Percentiles rank a stretch among this genome's conserved stretches.
Evolutionary conservation across 2,329 filamentous ascomycete genomes (phyloP).

Genomic region (Zymoseptoria pseudotritici): DNA sequence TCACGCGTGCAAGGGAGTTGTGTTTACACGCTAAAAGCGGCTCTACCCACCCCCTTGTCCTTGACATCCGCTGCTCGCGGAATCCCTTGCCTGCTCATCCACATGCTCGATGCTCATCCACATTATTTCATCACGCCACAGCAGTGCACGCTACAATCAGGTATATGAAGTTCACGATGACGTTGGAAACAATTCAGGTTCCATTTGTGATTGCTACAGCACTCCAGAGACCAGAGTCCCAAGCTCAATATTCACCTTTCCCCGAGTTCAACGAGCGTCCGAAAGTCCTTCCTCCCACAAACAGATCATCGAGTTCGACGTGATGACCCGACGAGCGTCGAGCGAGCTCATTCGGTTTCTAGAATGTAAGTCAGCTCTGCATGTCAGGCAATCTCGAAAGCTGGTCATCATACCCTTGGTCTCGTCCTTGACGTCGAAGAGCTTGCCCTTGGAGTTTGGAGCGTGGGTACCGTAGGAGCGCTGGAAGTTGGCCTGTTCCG

Average conservation of each 20-base stretch:
- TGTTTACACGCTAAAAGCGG: not conserved
- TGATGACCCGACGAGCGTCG: not conserved
- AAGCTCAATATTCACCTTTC: not conserved
- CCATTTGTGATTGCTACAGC: not conserved
- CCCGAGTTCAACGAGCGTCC: not conserved
- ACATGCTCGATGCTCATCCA: too few species aligned
- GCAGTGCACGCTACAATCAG: not conserved
- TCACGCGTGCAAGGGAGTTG: not conserved
- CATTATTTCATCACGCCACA: not conserved
- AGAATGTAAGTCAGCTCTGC: not conserved
- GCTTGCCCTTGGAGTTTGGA: slow-evolving; percentile 5
- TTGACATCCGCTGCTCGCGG: not conserved
- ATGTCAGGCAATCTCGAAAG: not conserved
- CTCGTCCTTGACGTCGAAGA: not conserved
- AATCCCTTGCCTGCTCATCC: not conserved
- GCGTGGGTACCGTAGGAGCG: slow-evolving; percentile 6
- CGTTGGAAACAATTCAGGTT: not conserved
- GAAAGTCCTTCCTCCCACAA: not conserved
- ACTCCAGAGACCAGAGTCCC: not conserved
- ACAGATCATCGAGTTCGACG: not conserved
- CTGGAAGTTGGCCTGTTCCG: slow-evolving; percentile 2
- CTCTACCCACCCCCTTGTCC: not conserved
- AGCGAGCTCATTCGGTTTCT: not conserved
- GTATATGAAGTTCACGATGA: not conserved
- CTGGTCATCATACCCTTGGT: not conserved